These are phyloP conservation scores for Acacia pycnantha DNA, from an alignment of 331 rosid species.

Conservation along the genomic window DNA sequence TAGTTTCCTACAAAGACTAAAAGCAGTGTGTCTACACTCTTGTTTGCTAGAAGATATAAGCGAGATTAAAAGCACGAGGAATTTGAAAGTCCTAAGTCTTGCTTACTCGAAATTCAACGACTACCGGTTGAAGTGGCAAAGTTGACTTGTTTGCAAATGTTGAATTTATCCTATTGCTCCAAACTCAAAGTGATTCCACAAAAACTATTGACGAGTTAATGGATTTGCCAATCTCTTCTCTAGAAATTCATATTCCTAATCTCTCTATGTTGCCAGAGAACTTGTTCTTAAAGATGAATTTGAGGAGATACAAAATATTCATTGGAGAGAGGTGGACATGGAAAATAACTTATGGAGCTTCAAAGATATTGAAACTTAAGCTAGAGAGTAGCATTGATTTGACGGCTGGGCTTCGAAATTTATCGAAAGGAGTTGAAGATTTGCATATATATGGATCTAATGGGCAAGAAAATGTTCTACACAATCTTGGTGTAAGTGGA, in stretches of 20 bases:
- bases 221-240: background rate
- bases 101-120: too few species aligned
- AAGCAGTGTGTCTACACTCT: too few species aligned
- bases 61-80: too few species aligned
- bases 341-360: background rate
- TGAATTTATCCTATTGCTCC: too few species aligned
- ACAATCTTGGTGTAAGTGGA: background rate
- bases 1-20: too few species aligned
- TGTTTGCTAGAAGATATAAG: background rate
- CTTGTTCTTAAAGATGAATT: too few species aligned
- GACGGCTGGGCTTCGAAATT: constrained; percentile 29
- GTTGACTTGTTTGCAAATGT: too few species aligned
- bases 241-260: background rate
- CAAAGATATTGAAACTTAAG: constrained; percentile 3
- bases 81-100: too few species aligned
- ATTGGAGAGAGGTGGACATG: background rate
- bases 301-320: too few species aligned
- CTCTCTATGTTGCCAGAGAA: background rate
- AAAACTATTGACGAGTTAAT: too few species aligned
- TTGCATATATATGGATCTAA: constrained; percentile 28
- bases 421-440: constrained; percentile 9
- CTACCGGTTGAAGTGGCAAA: too few species aligned
- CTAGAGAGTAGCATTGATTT: background rate
- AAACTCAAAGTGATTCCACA: too few species aligned
- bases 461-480: constrained; percentile 3